Evolutionary conservation across 805 yeast species (phyloP), one percentile per base, ranked within the genome.

Genomic region (Suhomyces vadensis): DNA sequence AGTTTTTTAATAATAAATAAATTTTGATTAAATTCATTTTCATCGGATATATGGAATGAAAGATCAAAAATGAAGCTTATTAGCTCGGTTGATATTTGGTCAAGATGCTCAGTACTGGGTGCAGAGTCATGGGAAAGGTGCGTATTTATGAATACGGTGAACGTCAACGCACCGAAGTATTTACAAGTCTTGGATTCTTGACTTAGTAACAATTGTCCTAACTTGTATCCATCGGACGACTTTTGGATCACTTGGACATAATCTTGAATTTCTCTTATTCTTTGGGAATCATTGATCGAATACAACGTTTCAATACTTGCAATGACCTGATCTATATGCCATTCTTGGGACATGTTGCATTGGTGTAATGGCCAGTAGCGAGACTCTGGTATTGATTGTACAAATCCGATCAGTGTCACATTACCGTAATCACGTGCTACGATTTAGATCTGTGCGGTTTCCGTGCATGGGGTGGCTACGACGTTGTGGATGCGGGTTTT

Each of bases 161-260:
- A 81, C 0, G 96, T 88, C 45, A 86, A 72, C 0, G 95, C 95
- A 0, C 95, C 96, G 55, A 88, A 83, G 59, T 84, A 88, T 55
- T 81, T 79, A 49, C 82, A 78, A 45, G 77, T 77, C 35, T 66
- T 52, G 1, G 78, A 71, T 3, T 57, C 55, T 2, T 58, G 56
- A 48, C 37, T 47, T 47, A 88, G 64, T 16, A 88, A 67, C 31
- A 63, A 52, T 26, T 75, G 71, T 0, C 91, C 95, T 19, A 88
- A 56, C 2, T 52, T 50, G 66, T 81, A 73, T 1, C 88, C 92
- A 39, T 73, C 55, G 0, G 65, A 61, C 0, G 83, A 77, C 52
- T 68, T 73, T 57, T 88, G 96, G 5, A 81, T 55, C 3, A 47
- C 52, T 52, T 85, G 92, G 6, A 88, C 72, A 36, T 69, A 64